A percentile compares a stretch with the other conserved stretches of the same genome.
phyloP scores from a whole-genome alignment of 2,329 filamentous ascomycete genomes.

The Anthostomella pinea region DNA sequence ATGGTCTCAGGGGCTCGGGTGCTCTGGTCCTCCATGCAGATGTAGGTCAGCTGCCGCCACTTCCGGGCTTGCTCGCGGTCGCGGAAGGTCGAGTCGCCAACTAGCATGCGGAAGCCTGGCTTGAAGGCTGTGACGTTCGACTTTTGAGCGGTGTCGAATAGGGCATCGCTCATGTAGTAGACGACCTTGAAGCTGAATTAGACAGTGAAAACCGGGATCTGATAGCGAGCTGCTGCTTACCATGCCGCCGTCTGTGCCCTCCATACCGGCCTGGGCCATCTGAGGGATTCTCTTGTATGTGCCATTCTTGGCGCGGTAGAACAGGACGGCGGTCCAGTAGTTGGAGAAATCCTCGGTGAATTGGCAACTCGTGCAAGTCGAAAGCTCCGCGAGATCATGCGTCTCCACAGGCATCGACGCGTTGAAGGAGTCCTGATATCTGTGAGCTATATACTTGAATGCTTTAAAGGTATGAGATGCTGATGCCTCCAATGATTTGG shows the following conservation, averaged over 20 bases:
- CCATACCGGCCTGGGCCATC: constrained; percentile 38
- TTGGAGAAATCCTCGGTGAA: constrained; percentile 28
- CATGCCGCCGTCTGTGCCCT: constrained; percentile 42
- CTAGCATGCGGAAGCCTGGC: constrained; percentile 47
- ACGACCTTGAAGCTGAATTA: constrained; percentile 31
- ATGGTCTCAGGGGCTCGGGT: constrained; percentile 39
- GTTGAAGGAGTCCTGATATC: constrained; percentile 43
- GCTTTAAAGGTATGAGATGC: constrained; percentile 1
- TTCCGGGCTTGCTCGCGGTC: constrained; percentile 33
- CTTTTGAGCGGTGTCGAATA: constrained; percentile 35
- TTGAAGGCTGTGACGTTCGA: constrained; percentile 43
- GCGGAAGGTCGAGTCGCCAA: constrained; percentile 38
- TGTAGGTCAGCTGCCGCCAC: constrained; percentile 40
- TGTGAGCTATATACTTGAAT: constrained; percentile 6
- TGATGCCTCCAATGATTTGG: constrained; percentile 53
- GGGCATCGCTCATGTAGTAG: constrained; percentile 44
- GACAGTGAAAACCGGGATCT: not conserved
- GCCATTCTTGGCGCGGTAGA: constrained; percentile 39
- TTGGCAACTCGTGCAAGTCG: constrained; percentile 36
- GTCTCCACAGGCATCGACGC: constrained; percentile 37
- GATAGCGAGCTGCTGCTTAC: constrained; percentile 18
- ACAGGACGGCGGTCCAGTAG: constrained; percentile 32
- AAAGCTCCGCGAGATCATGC: constrained; percentile 34
- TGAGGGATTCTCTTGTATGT: constrained; percentile 40
- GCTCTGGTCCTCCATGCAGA: constrained; percentile 37